Evolutionary conservation across 257 asterid species (phyloP).

Genomic region (Solanum gandarillasii): DNA sequence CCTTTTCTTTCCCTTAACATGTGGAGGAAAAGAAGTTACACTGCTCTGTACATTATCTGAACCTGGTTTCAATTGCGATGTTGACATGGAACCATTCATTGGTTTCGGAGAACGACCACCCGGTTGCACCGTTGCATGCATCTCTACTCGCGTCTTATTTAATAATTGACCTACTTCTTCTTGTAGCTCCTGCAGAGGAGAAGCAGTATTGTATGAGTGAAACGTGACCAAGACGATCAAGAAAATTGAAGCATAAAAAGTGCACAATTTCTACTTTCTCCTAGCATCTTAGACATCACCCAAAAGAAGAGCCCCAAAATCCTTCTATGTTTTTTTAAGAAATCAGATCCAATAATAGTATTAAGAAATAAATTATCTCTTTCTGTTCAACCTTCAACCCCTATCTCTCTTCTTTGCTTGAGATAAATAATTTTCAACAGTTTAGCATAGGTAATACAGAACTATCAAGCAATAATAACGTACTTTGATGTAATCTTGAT

Average conservation of each 20-base stretch:
- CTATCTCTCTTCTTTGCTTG: background rate
- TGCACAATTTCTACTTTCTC: background rate
- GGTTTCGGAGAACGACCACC: slow-evolving; percentile 80
- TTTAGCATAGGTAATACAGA: background rate
- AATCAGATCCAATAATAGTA: background rate
- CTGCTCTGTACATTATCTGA: slow-evolving; percentile 53
- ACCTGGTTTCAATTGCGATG: slow-evolving; percentile 51
- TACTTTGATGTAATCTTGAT: slow-evolving; percentile 68
- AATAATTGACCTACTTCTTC: slow-evolving; percentile 68
- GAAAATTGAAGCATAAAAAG: background rate
- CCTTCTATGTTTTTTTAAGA: background rate
- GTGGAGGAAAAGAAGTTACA: slow-evolving; percentile 48
- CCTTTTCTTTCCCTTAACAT: slow-evolving; percentile 72
- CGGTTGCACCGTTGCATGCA: slow-evolving; percentile 61
- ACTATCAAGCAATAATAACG: slow-evolving; percentile 19
- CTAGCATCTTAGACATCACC: background rate
- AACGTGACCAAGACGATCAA: background rate
- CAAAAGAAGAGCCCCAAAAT: background rate
- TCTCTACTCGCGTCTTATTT: slow-evolving; percentile 45
- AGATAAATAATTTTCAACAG: background rate
- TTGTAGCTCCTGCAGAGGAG: slow-evolving; percentile 54
- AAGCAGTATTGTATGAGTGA: background rate
- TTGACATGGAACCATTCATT: slow-evolving; percentile 41
- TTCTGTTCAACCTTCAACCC: background rate
- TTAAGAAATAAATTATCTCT: background rate